Evolutionary conservation across 805 yeast genomes (phyloP), one percentile per base, ranked within the genome.

Genomic region (Suhomyces sp.): DNA sequence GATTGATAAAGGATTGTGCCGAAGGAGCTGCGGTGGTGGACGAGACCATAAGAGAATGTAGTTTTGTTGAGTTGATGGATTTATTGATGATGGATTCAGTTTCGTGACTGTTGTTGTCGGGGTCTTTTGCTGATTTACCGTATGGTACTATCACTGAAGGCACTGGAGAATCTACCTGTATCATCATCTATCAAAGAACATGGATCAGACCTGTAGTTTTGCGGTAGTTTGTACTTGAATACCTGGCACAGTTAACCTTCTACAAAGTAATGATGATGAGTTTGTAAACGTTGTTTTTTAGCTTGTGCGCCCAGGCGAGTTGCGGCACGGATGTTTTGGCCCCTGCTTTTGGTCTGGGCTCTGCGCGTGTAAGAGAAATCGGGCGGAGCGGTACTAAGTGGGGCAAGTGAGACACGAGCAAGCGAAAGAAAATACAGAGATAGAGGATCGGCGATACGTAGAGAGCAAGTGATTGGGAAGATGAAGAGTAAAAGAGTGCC

Each of bases 291-390:
- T 37, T 37, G 41, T 37, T 37, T 37, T 37, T 37, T 37, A 17
- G 20, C 20, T 10, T 37, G 41, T 37, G 41, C 41, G 41, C 22
- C 22, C 13, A 17, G 41, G 41, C 35, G 41, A 17, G 41, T 3
- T 21, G 41, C 41, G 41, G 41, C 41, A 17, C 41, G 41, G 41
- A 37, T 37, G 41, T 37, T 37, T 37, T 37, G 41, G 35, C 35
- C 35, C 35, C 35, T 27, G 17, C 19, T n/a, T 17, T 31, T n/a
- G 13, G 41, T 7, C 41, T 37, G 6, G 21, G 41, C 41, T 9
- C 22, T 17, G 41, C 41, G 22, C 20, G 41, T 6, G 12, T 17
- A 19, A 37, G 41, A 37, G n/a, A 31, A n/a, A 31, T 8, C 22
- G 22, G 41, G 41, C 41, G 22, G 41, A 8, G 41, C 41, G n/a